Percentiles rank a stretch among this genome's conserved stretches.
Evolutionary conservation across 2,329 filamentous ascomycete genomes (phyloP).

Genomic region (Phyllosticta citribraziliensis): DNA sequence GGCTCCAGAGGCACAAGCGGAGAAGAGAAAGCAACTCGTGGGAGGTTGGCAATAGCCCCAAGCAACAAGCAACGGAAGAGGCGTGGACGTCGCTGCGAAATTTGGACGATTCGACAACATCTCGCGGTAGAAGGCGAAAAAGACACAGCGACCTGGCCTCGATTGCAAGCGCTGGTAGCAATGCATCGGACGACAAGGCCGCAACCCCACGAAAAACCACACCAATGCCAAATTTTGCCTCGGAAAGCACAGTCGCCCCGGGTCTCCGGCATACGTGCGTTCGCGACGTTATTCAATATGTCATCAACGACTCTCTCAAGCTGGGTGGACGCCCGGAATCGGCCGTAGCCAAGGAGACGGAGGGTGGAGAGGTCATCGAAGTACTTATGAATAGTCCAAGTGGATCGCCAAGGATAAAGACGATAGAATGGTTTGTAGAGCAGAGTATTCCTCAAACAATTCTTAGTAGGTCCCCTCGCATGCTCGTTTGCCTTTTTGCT

Average conservation of each 20-base stretch:
- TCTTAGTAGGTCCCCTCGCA: constrained; percentile 27
- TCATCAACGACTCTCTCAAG: constrained; percentile 43
- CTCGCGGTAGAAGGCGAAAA: background rate
- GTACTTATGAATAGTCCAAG: constrained; percentile 35
- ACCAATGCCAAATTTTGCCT: constrained; percentile 23
- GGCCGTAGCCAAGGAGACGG: constrained; percentile 37
- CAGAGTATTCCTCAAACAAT: constrained; percentile 43
- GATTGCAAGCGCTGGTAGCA: constrained; percentile 6
- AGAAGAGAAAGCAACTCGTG: constrained; percentile 29
- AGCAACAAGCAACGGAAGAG: constrained; percentile 14
- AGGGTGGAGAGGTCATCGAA: constrained; percentile 40
- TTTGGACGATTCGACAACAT: background rate
- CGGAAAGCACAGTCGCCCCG: constrained; percentile 33
- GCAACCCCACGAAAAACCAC: background rate
- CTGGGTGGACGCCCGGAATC: constrained; percentile 44
- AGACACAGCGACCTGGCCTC: constrained; percentile 1
- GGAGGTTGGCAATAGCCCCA: constrained; percentile 14
- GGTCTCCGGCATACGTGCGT: constrained; percentile 39
- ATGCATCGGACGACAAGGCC: background rate
- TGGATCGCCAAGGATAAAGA: constrained; percentile 36
- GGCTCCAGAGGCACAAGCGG: constrained; percentile 33
- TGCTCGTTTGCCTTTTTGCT: constrained; percentile 5
- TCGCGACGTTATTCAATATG: constrained; percentile 41
- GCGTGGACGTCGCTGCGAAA: constrained; percentile 1
- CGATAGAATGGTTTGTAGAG: constrained; percentile 42